These are phyloP conservation scores for Mesostigma viride DNA, from an alignment of 139 green algal genomes.

Conservation along the genomic window DNA sequence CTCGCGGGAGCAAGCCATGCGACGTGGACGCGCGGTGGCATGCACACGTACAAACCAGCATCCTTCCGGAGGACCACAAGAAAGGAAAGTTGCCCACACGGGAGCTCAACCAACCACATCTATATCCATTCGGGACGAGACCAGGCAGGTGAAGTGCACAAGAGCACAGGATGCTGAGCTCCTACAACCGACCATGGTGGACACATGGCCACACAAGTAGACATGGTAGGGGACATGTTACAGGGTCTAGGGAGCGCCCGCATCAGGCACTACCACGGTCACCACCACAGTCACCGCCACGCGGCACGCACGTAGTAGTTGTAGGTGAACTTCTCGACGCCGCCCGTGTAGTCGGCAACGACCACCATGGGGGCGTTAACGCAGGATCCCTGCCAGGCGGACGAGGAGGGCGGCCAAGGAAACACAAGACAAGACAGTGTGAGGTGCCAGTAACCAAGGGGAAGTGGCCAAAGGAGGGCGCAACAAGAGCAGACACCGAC, in stretches of 20 bases:
- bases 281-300: neutral
- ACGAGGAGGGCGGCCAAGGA: no score
- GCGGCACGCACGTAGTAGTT: conserved; percentile 38
- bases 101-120: no score
- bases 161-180: neutral
- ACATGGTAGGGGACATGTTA: conserved; percentile 41
- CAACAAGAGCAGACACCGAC: no score
- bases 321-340: conserved; percentile 35
- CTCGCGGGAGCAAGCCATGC: no score
- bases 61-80: no score
- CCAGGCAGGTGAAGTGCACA: neutral
- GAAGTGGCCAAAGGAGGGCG: no score
- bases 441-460: no score
- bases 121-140: no score
- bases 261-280: neutral
- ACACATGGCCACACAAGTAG: conserved; percentile 66
- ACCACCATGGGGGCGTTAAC: conserved; percentile 98
- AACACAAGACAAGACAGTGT: no score
- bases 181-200: neutral
- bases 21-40: no score
- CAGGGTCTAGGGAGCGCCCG: neutral
- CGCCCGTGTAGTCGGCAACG: conserved; percentile 71
- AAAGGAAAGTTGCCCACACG: no score
- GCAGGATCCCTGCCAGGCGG: conserved; percentile 57
- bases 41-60: no score